Percentiles rank a stretch among this genome's conserved stretches.
Evolutionary conservation across 1,139 yeast genomes (phyloP).

Genomic region (Lodderomyces theae): DNA sequence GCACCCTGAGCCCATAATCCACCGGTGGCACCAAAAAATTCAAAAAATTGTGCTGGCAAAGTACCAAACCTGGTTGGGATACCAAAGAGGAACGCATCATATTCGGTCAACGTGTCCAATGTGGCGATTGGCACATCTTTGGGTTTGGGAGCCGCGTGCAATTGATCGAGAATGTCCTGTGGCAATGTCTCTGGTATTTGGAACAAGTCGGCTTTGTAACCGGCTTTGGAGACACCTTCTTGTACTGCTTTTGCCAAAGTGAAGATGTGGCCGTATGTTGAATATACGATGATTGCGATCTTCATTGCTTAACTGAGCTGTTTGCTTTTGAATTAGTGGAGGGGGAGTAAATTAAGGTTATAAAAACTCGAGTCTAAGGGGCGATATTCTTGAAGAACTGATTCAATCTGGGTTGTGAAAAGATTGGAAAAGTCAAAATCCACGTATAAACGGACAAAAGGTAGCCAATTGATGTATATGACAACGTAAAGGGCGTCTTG

Average conservation of each 20-base stretch:
- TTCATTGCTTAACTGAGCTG: slow-evolving; percentile 19
- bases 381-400: no score
- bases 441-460: no score
- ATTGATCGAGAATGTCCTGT: slow-evolving; percentile 33
- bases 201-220: slow-evolving; percentile 37
- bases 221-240: slow-evolving; percentile 41
- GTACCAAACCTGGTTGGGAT: slow-evolving; percentile 52
- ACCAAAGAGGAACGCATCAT: slow-evolving; percentile 51
- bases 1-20: slow-evolving; percentile 52
- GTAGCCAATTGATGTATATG: no score
- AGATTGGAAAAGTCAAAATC: no score
- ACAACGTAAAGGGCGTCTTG: no score
- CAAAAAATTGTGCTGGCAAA: slow-evolving; percentile 43
- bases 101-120: slow-evolving; percentile 31
- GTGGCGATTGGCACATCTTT: slow-evolving; percentile 40
- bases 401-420: no score
- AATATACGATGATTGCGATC: slow-evolving; percentile 54
- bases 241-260: slow-evolving; percentile 45
- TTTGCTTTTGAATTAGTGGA: no score
- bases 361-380: no score
- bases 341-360: no score
- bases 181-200: slow-evolving; percentile 51
- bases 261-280: slow-evolving; percentile 62
- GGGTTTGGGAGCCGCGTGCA: slow-evolving; percentile 43
- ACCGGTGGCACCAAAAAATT: slow-evolving; percentile 48